phyloP scores from a whole-genome alignment of 108 stramenopile species.

The Cafeteria roenbergensis region DNA sequence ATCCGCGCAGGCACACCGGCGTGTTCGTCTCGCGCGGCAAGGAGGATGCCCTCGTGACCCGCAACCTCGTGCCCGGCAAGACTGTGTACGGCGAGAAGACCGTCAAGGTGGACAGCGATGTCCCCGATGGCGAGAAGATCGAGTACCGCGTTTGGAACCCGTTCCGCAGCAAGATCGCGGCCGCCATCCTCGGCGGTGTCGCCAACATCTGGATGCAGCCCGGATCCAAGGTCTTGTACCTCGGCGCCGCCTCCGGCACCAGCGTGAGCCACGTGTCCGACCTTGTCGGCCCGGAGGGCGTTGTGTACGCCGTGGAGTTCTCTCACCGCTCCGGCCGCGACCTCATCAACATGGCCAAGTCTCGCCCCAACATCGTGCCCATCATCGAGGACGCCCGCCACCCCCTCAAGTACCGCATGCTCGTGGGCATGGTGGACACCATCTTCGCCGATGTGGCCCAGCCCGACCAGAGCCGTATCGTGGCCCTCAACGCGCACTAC shows the following conservation, averaged over 20 bases:
- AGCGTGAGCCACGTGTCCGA: constrained; percentile 96
- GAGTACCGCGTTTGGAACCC: constrained; percentile 99
- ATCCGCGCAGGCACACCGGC: constrained; percentile 88
- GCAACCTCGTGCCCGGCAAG: constrained; percentile 90
- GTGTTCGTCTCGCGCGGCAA: constrained; percentile 95
- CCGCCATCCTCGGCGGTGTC: constrained; percentile 95
- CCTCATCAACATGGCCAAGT: constrained; percentile 92
- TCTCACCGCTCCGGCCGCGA: constrained; percentile 96
- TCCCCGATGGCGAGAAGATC: constrained; percentile 67
- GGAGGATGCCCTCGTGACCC: constrained; percentile 94
- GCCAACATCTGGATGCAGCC: constrained; percentile 93
- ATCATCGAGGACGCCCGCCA: constrained; percentile 99
- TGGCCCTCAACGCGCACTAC: constrained; percentile 94
- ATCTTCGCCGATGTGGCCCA: constrained; percentile 99
- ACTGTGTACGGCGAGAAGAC: constrained; percentile 97
- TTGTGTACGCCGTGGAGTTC: constrained; percentile 98
- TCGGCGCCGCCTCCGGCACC: constrained; percentile 95
- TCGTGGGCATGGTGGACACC: constrained; percentile 94
- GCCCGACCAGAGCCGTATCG: constrained; percentile 98
- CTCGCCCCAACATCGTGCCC: constrained; percentile 94
- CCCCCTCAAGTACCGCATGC: constrained; percentile 98
- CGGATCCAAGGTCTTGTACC: constrained; percentile 89
- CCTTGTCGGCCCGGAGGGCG: constrained; percentile 88
- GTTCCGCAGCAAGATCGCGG: constrained; percentile 96
- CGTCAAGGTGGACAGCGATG: constrained; percentile 77